Base-by-base conservation (phyloP, 2,329 filamentous ascomycete species). In the Penicillium rolfsii region DNA sequence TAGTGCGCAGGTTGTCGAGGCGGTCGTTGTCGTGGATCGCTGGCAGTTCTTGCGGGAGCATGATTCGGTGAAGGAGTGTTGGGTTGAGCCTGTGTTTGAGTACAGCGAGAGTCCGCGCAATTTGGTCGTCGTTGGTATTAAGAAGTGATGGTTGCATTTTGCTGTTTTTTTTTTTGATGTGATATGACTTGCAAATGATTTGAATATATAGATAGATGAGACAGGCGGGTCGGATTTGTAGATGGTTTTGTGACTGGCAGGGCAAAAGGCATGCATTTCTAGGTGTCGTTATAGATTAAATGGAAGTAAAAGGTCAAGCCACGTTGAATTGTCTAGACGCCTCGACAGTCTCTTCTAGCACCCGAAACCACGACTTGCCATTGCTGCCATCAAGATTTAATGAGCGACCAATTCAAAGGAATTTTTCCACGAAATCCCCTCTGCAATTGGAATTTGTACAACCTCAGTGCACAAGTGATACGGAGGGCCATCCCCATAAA, bases 31-130 rank as follows among this genome's bases (percentile, higher is more conserved):
- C 55, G 87, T 89, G 49, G 95, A 99, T 81, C 85, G 95, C 49
- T 99, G 92, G 91, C 80, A 91, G 63, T 99, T 89, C 79, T 80
- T 99, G 67, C 85, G 82, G 60, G 94, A 99, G 79, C 91, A 96
- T 53, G 85, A 89, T 45, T 79, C 89, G 6, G 88, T 93, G 48
- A 80, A 85, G 65, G 84, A 90, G 65, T 90, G 88, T 61, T 99
- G 95, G 95, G 93, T 97, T 5, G 92, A 98, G 80, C 84, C 90
- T 0, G 93, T 97, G 4, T 98, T 98, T 79, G 92, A 96, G 67
- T 97, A 96, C 76, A 81, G 79, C 40, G 79, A 90, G 73, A 97
- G 93, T 74, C 95, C 95, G 52, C 83, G 95, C 64, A 98, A 99
- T 77, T 76, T 98, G 71, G 94, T 96, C 1, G 90, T 99, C 4